These are phyloP conservation scores for Rasamsonia emersonii DNA, from an alignment of 2,329 filamentous ascomycete genomes.

Conservation along the genomic window DNA sequence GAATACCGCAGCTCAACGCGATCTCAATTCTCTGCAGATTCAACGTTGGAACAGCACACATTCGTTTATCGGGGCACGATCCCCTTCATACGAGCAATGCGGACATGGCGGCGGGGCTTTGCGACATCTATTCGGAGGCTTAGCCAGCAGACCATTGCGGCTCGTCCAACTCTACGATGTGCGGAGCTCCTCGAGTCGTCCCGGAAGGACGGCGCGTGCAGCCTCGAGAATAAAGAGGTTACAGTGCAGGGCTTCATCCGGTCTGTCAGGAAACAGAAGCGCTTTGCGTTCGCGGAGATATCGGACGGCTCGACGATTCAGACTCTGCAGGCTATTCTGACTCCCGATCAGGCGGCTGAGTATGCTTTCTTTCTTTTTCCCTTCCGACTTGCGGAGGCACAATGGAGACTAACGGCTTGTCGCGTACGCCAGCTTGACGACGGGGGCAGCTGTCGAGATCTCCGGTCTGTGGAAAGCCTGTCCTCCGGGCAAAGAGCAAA, in stretches of 20 bases:
- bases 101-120: slow-evolving; percentile 32
- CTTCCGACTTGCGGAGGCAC: no score
- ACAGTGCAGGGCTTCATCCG: slow-evolving; percentile 71
- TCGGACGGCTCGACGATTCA: slow-evolving; percentile 78
- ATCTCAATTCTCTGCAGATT: no score
- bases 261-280: slow-evolving; percentile 80
- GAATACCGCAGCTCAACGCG: no score
- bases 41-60: no score
- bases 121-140: slow-evolving; percentile 27
- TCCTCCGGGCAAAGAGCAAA: slow-evolving; percentile 57
- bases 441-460: slow-evolving; percentile 70
- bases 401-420: no score
- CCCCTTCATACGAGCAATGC: slow-evolving; percentile 20
- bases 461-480: slow-evolving; percentile 69
- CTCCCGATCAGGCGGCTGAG: slow-evolving; percentile 62
- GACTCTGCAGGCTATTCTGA: slow-evolving; percentile 71
- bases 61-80: no score
- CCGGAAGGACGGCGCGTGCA: slow-evolving; percentile 16
- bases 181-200: slow-evolving; percentile 29
- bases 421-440: slow-evolving; percentile 70
- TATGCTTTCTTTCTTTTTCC: no score
- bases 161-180: slow-evolving; percentile 24
- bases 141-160: slow-evolving; percentile 13
- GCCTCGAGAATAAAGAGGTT: slow-evolving; percentile 34
- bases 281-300: slow-evolving; percentile 71